Conservation (phyloP, 768 basidiomycete species). For the Postia placenta region DNA sequence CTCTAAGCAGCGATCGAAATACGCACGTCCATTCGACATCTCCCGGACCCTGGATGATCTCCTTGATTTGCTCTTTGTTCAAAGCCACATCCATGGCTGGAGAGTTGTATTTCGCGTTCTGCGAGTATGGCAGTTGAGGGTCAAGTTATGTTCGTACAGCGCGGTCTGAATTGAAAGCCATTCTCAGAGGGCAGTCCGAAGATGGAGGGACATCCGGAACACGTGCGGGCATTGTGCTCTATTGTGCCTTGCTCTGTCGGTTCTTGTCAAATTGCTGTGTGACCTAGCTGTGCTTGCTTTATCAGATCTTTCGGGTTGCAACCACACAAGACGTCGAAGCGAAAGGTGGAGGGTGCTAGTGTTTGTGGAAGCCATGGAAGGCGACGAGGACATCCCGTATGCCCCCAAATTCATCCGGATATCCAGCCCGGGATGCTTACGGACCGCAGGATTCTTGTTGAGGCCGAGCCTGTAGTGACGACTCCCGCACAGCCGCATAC, state of each 20-base stretch:
- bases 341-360: too few species aligned
- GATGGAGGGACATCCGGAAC: too few species aligned
- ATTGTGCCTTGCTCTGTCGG: neutral
- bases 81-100: neutral
- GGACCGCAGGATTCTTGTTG: constrained; percentile 24
- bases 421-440: too few species aligned
- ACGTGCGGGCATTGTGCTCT: neutral
- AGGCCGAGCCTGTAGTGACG: constrained; percentile 11
- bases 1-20: neutral
- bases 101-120: neutral
- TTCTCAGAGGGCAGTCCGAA: too few species aligned
- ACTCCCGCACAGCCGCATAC: constrained; percentile 18
- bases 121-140: too few species aligned
- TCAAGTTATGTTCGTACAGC: too few species aligned
- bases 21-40: constrained; percentile 82
- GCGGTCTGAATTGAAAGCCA: too few species aligned
- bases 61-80: constrained; percentile 36
- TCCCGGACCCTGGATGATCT: constrained; percentile 70
- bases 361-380: constrained; percentile 33
- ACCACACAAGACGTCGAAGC: too few species aligned
- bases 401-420: constrained; percentile 11
- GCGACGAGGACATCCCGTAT: constrained; percentile 57
- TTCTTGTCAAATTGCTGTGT: too few species aligned
- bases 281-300: neutral
- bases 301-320: neutral